Conservation (phyloP, 495 filamentous ascomycete genomes). For the Xylaria bambusicola region DNA sequence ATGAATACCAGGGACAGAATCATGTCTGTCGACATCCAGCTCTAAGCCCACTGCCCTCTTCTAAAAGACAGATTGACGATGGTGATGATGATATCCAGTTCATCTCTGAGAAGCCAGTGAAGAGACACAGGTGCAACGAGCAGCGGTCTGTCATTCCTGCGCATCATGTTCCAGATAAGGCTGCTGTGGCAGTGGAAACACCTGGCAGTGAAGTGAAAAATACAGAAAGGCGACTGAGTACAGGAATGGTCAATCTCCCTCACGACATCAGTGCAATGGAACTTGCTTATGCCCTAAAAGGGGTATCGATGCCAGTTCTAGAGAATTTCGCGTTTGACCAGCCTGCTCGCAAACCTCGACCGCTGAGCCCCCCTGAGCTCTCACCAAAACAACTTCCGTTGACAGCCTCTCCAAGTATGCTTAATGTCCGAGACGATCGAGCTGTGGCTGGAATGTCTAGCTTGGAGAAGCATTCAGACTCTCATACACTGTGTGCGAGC, state of each 20-base stretch:
- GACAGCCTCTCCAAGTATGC: constrained; percentile 16
- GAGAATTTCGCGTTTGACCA: constrained; percentile 30
- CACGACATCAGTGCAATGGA: constrained; percentile 28
- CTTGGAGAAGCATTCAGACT: neutral
- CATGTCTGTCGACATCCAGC: constrained; percentile 5
- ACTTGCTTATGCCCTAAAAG: constrained; percentile 25
- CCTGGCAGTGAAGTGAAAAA: constrained; percentile 14
- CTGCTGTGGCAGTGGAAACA: constrained; percentile 1
- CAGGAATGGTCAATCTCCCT: constrained; percentile 36
- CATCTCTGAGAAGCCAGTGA: constrained; percentile 45
- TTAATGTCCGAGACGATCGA: neutral
- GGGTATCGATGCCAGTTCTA: constrained; percentile 37
- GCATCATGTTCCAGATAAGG: neutral
- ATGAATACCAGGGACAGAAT: no score
- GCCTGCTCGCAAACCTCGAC: constrained; percentile 27
- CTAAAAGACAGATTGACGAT: constrained; percentile 38
- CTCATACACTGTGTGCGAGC: neutral
- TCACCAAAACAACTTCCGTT: constrained; percentile 37
- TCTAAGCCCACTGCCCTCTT: constrained; percentile 8
- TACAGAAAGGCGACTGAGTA: constrained; percentile 34
- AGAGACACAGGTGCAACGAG: constrained; percentile 36
- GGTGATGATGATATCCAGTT: constrained; percentile 50
- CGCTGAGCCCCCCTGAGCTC: constrained; percentile 27
- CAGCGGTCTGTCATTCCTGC: constrained; percentile 14
- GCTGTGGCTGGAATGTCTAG: neutral